Evolutionary conservation across 2,329 filamentous ascomycete species (phyloP).

Genomic region (Cladorrhinum sp.): DNA sequence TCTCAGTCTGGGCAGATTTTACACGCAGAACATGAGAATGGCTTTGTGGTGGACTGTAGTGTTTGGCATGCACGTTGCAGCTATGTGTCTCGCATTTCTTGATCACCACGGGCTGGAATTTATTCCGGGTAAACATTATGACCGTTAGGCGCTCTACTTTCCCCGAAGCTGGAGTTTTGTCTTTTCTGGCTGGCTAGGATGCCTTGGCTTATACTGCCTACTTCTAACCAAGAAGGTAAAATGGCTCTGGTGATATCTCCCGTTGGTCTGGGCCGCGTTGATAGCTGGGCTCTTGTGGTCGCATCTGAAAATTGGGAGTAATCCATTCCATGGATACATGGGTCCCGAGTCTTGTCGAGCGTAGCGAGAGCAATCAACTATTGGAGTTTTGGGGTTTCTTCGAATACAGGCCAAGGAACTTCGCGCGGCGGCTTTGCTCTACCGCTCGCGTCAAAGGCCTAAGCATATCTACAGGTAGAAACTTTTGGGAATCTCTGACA

Average conservation of each 20-base stretch:
- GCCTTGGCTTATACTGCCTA: not conserved
- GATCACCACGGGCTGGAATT: not conserved
- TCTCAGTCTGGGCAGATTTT: not conserved
- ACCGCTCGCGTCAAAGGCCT: too few species aligned
- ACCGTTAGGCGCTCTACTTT: not conserved
- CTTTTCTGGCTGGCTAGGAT: not conserved
- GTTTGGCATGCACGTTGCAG: not conserved
- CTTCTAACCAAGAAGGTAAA: not conserved
- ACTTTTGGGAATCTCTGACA: too few species aligned
- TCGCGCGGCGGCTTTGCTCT: too few species aligned
- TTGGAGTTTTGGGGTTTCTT: too few species aligned
- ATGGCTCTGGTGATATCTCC: not conserved
- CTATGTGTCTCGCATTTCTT: not conserved
- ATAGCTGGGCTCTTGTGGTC: not conserved
- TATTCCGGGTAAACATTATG: not conserved
- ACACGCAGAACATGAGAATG: not conserved
- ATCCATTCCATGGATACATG: too few species aligned
- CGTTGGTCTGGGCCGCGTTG: not conserved
- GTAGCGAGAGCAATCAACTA: too few species aligned
- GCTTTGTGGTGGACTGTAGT: not conserved
- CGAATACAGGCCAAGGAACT: too few species aligned
- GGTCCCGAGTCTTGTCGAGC: too few species aligned
- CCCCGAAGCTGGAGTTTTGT: not conserved
- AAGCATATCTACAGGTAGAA: too few species aligned
- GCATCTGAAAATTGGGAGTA: too few species aligned